A percentile compares a stretch with the other conserved stretches of the same genome.
Conservation (phyloP, 441 rosid species). For the Pelargonium cotyledonis region DNA sequence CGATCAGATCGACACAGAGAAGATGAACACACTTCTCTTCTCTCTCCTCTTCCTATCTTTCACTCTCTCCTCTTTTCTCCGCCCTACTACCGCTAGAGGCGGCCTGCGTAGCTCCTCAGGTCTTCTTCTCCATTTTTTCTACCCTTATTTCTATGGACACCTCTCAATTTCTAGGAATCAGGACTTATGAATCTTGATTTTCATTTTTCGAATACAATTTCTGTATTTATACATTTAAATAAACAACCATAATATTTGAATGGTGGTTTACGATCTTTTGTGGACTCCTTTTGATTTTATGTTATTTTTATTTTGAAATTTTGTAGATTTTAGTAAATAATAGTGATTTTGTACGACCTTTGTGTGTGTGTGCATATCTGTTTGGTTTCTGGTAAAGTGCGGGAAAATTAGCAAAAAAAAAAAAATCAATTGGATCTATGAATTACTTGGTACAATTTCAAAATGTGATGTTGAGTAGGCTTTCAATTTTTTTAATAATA, state of each 20-base stretch:
- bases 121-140: background rate
- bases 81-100: slow-evolving; percentile 7
- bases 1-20: background rate
- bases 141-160: too few species aligned
- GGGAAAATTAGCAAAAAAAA: background rate
- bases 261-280: too few species aligned
- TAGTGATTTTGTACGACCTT: background rate
- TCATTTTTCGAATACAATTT: too few species aligned
- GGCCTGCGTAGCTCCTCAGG: slow-evolving; percentile 7
- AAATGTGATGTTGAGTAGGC: background rate
- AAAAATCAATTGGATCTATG: background rate
- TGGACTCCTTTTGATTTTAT: background rate
- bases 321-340: background rate
- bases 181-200: too few species aligned
- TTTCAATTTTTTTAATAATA: background rate
- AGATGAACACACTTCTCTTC: background rate
- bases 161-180: too few species aligned
- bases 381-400: background rate
- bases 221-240: too few species aligned
- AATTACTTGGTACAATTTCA: background rate
- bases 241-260: too few species aligned
- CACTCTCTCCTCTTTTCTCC: slow-evolving; percentile 3
- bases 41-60: background rate
- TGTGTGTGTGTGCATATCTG: background rate
- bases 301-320: background rate